Evolutionary conservation across 2,329 filamentous ascomycete genomes (phyloP), one percentile per base, ranked within the genome.

Genomic region (Pseudogymnoascus sp.): DNA sequence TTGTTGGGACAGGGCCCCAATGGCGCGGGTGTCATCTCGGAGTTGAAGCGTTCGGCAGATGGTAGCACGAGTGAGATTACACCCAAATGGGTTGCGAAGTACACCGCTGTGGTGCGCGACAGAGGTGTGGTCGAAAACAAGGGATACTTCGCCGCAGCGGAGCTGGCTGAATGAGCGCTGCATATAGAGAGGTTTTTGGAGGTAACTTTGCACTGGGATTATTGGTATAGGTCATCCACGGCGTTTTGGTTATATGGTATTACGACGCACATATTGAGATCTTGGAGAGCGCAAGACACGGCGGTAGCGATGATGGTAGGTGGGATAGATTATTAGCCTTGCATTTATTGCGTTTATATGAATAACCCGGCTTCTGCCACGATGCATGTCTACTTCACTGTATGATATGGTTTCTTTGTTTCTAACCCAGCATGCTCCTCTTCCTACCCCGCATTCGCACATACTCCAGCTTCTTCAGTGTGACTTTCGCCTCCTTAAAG

Each of bases 111-210:
- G 61, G 90, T 97, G 38, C 88, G 89, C 72, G 88, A 97, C 71
- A 81, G 94, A 59, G 94, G 94, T 12, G 94, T 99, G 7, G 92
- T 99, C 65, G 94, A 99, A 78, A 96, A 94, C 71, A 99, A 97
- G 77, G 94, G 94, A 6, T 97, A 96, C 74, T 96, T 96, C 77
- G 92, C 92, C 1, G 84, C 85, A 18, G 92, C 92, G 2, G 86
- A 90, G 70, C 73, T 94, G 65, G 76, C 77, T 52, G 76, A 77
- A 60, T 71, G 61, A 68, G 33, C 48, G 33, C n/a, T 34, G 10
- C 10, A 48, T 10, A 57, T 5, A 57, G 37, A 34, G 19, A 23
- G 6, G 33, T 3, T 21, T 35, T 30, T 57, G 23, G 64, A 63
- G 62, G n/a, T 13, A 66, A 62, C n/a, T 61, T 35, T 37, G 34